phyloP scores from a whole-genome alignment of 805 yeast species.

The Clavispora phyllophila region DNA sequence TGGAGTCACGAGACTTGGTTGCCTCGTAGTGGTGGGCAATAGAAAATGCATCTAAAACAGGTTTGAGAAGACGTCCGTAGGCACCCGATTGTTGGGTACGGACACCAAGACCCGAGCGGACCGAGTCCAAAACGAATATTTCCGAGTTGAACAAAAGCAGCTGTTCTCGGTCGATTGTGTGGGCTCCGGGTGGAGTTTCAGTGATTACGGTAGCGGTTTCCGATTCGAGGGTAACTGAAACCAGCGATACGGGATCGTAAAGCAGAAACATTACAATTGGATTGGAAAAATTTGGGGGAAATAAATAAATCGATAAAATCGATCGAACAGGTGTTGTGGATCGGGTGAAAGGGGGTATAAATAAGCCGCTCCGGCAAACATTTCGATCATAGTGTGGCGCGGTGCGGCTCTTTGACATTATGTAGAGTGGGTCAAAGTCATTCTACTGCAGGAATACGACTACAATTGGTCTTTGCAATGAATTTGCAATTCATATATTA shows the following conservation, averaged over 20 bases:
- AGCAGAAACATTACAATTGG: not conserved
- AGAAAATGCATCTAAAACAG: constrained; percentile 34
- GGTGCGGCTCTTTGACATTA: no score
- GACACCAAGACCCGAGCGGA: constrained; percentile 43
- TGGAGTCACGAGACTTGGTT: constrained; percentile 38
- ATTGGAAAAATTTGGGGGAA: no score
- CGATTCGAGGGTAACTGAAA: not conserved
- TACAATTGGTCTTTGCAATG: not conserved
- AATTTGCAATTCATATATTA: not conserved
- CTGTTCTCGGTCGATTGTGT: not conserved
- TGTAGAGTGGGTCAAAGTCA: no score
- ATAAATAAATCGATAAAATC: no score
- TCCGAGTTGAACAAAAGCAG: constrained; percentile 6
- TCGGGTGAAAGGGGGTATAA: no score
- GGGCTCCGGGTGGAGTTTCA: not conserved
- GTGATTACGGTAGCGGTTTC: not conserved
- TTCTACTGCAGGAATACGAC: not conserved
- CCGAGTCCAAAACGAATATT: constrained; percentile 42
- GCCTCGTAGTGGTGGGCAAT: constrained; percentile 36
- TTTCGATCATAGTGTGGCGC: no score
- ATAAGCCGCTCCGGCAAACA: no score
- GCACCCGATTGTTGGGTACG: constrained; percentile 27
- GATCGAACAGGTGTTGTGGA: no score
- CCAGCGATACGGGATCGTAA: not conserved
- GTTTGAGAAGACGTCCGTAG: constrained; percentile 40